phyloP scores from a whole-genome alignment of 2,329 filamentous ascomycete genomes.

The Apiospora arundinis region DNA sequence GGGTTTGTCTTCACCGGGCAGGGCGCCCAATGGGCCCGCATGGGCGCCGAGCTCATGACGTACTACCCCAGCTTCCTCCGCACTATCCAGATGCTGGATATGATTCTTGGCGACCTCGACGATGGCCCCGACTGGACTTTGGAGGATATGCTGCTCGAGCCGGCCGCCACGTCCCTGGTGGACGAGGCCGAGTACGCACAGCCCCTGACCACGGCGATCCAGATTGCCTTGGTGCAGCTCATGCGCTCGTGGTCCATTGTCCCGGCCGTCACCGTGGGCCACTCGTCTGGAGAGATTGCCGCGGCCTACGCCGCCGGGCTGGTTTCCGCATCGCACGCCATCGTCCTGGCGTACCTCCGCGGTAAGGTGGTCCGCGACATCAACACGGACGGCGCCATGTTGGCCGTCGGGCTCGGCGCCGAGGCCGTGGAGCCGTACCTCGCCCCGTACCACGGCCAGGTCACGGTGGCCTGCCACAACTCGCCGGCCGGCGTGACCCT shows the following conservation, averaged over 20 bases:
- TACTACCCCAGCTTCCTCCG: conserved; percentile 24
- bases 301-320: conserved; percentile 52
- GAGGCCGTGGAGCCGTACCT: conserved; percentile 32
- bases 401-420: conserved; percentile 39
- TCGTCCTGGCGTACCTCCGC: conserved; percentile 39
- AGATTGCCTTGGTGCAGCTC: conserved; percentile 34
- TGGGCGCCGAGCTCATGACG: conserved; percentile 34
- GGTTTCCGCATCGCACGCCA: conserved; percentile 45
- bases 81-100: conserved; percentile 27
- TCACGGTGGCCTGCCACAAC: conserved; percentile 46
- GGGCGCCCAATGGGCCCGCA: conserved; percentile 37
- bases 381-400: conserved; percentile 46
- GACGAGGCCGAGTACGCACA: conserved; percentile 34
- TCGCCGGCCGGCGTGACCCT: conserved; percentile 54
- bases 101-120: conserved; percentile 23
- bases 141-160: conserved; percentile 8
- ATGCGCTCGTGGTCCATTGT: conserved; percentile 37
- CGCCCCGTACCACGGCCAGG: conserved; percentile 47
- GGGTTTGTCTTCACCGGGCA: conserved; percentile 35
- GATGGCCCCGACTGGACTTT: conserved; percentile 29
- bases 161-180: neutral
- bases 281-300: conserved; percentile 51
- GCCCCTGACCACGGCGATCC: conserved; percentile 37
- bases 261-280: conserved; percentile 44
- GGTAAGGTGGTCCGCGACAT: conserved; percentile 44